A percentile compares a stretch with the other conserved stretches of the same genome.
phyloP scores from a whole-genome alignment of 768 basidiomycete genomes.

The Dentipellis fragilis region DNA sequence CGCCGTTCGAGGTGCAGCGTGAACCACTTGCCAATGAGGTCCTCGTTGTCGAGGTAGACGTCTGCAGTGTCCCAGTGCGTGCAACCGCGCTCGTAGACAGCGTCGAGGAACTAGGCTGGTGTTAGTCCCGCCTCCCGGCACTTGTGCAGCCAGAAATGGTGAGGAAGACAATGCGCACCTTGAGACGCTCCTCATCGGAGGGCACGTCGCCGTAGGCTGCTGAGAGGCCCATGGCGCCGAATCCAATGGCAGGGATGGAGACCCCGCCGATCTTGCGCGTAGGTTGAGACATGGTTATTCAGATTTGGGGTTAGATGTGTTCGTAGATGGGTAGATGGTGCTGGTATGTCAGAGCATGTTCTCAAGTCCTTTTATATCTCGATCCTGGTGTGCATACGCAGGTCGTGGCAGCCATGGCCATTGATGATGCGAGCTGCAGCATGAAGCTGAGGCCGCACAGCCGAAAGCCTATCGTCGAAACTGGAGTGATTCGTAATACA shows the following conservation, averaged over 20 bases:
- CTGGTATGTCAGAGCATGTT: no score
- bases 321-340: no score
- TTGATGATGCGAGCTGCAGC: no score
- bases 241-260: conserved; percentile 44
- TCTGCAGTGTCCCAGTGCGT: conserved; percentile 41
- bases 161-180: conserved; percentile 15
- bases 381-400: no score
- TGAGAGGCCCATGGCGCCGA: conserved; percentile 51
- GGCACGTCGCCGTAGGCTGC: conserved; percentile 33
- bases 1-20: conserved; percentile 36
- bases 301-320: no score
- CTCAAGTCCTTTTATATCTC: no score
- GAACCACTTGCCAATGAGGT: conserved; percentile 36
- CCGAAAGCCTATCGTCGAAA: no score
- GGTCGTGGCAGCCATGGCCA: no score
- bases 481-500: no score
- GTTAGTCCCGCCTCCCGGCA: background rate
- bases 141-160: background rate
- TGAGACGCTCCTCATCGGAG: conserved; percentile 49
- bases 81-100: conserved; percentile 28
- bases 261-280: conserved; percentile 36
- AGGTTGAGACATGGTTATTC: conserved; percentile 7
- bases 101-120: conserved; percentile 29
- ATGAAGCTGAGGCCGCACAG: no score
- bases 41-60: conserved; percentile 31